Evolutionary conservation across 2,329 filamentous ascomycete genomes (phyloP), one percentile per base, ranked within the genome.

Genomic region (Ophiostoma angusticollis): DNA sequence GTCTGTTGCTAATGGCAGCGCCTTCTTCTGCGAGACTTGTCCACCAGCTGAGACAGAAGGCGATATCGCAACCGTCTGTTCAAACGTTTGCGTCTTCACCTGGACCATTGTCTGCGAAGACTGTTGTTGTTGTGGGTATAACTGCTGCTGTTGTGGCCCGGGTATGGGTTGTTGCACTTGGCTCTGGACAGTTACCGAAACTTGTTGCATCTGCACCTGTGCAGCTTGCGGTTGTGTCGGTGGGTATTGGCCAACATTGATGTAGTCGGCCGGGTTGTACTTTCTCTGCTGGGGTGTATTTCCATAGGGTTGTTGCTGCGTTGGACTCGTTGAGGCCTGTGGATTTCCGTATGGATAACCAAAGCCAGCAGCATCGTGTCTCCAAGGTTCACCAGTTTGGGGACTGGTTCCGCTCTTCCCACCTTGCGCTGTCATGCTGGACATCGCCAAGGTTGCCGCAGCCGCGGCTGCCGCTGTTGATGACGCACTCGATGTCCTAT

Each of bases 261-360:
- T 80, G 55, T 87, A 91, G 46, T 80, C 79, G 18, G 74, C 75
- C 21, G 84, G 84, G 54, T 91, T 84, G 56, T 91, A 91, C 49
- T 74, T 75, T 29, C 75, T 65, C 48, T 79, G 74, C 45, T 78
- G 74, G 44, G 62, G 59, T 34, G 57, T 55, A 43, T 59, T 59
- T 42, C 54, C 51, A 30, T 57, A 58, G 24, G 28, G 30, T n/a
- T 39, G 38, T 6, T 39, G 37, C 33, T 37, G 37, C 13, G 7
- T 14, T 11, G 23, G 30, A 2, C 19, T 6, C 9, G 53, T 14
- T 11, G 33, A 24, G 4, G 32, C 14, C 12, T 31, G 40, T 17
- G 16, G 25, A 3, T 16, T 7, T n/a, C 21, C 41, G 21, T 58
- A 55, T 5, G 54, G 49, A 16, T 52, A 52, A n/a, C 55, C 54